These are phyloP conservation scores for Hypoxylon subgilvum DNA, from an alignment of 495 filamentous ascomycete genomes.

Conservation along the genomic window DNA sequence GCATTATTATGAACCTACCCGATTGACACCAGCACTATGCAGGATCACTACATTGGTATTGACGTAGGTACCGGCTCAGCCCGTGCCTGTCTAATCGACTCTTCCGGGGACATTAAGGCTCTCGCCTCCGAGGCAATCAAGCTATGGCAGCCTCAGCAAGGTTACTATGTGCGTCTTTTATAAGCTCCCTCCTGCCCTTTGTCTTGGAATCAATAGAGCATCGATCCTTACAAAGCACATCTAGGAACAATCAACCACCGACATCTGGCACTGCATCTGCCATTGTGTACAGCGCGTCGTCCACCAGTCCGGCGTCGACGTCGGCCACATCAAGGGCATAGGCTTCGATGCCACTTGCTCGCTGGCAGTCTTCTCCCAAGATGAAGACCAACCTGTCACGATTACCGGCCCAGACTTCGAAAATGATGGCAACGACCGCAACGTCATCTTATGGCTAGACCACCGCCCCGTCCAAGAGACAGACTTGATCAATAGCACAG, in stretches of 20 bases:
- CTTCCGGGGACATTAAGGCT: constrained; percentile 88
- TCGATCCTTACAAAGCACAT: constrained; percentile 8
- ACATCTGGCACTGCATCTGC: constrained; percentile 95
- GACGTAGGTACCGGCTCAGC: constrained; percentile 97
- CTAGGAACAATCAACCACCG: constrained; percentile 95
- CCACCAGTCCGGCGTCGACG: constrained; percentile 76
- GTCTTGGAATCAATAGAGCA: constrained; percentile 1
- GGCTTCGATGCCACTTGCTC: constrained; percentile 99
- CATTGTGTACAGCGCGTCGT: constrained; percentile 78
- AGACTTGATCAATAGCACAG: constrained; percentile 85
- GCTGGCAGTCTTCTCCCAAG: constrained; percentile 82
- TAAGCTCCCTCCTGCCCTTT: constrained; percentile 10
- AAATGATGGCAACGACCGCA: constrained; percentile 77
- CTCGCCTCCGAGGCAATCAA: constrained; percentile 89
- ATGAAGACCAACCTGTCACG: constrained; percentile 86
- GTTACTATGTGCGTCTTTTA: constrained; percentile 72
- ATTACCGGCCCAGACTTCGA: constrained; percentile 87
- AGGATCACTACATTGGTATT: constrained; percentile 81
- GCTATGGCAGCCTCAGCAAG: constrained; percentile 89
- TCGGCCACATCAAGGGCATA: constrained; percentile 76
- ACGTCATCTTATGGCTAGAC: constrained; percentile 92
- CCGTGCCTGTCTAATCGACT: constrained; percentile 91
- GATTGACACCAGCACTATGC: constrained; percentile 35
- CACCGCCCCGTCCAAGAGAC: constrained; percentile 90
- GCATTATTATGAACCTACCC: constrained; percentile 2